These are phyloP conservation scores for Gnomoniopsis sp. DNA, from an alignment of 2,329 filamentous ascomycete species.

Conservation along the genomic window DNA sequence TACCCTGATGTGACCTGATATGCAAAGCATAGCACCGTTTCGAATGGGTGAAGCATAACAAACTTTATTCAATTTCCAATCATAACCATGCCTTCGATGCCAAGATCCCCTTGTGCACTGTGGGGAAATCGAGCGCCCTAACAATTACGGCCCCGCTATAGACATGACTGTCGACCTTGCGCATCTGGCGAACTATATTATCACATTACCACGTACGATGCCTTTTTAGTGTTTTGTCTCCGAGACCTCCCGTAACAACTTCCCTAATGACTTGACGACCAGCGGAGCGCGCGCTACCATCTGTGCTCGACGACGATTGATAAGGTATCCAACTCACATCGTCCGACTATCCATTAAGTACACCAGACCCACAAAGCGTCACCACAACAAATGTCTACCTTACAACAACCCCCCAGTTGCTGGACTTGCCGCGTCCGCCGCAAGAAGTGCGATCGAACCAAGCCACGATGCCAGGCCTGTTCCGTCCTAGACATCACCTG, in stretches of 20 bases:
- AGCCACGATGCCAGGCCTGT: slow-evolving; percentile 32
- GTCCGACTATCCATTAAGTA: background rate
- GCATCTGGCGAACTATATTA: background rate
- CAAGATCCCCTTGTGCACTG: background rate
- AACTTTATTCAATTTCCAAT: background rate
- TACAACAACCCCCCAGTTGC: slow-evolving; percentile 23
- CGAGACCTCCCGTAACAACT: too few species aligned
- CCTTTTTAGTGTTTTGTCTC: background rate
- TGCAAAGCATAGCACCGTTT: background rate
- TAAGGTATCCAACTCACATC: too few species aligned
- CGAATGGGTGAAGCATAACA: background rate
- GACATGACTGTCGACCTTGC: background rate
- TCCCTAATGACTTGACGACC: too few species aligned
- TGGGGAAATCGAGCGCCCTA: background rate
- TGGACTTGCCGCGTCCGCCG: slow-evolving; percentile 34
- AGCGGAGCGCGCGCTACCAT: too few species aligned
- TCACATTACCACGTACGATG: background rate
- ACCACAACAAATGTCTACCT: background rate
- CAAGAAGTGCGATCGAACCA: slow-evolving; percentile 28
- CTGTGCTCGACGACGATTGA: too few species aligned
- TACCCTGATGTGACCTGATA: background rate
- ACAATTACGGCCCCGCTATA: background rate
- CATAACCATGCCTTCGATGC: background rate
- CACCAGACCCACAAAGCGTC: background rate
- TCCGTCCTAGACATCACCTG: slow-evolving; percentile 33